Evolutionary conservation across 257 asterid genomes (phyloP), one percentile per base, ranked within the genome.

Genomic region (Ophiorrhiza pumila): DNA sequence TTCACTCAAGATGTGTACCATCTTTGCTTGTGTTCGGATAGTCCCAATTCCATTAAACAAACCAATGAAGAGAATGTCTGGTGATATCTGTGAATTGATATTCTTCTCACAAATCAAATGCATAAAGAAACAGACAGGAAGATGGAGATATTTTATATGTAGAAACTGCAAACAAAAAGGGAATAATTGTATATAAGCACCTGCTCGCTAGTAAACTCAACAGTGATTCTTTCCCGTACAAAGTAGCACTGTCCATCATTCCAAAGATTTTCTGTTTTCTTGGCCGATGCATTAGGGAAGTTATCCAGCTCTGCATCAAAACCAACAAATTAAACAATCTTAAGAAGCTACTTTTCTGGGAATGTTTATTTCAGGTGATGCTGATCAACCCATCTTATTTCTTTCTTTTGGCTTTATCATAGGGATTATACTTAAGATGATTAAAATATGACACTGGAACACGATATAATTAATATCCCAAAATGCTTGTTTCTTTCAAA

Each of bases 31-130:
- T 43, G 97, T 93, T 77, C 98, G 80, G 50, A 81, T 68, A 35
- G 97, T 80, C 49, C 98, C 98, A 10, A 89, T 84, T 79, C 98
- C 95, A 43, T 93, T 89, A 76, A 89, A 93, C 45, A 93, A 72
- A 77, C 98, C 98, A 72, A 93, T 71, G 84, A 85, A 89, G 96
- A 92, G 87, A 52, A 78, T 71, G 76, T 95, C 96, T 55, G 93
- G 85, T 79, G 86, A 78, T 74, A 93, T 86, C 98, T 93, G 91
- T 42, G 71, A 20, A 75, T 29, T 31, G 31, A 59, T 18, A 27
- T 55, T 23, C 60, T 71, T 39, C n/a, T n/a, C n/a, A n/a, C 5
- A 58, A 11, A 58, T 45, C 42, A 64, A 57, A 18, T 57, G 56
- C 46, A 58, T 27, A 59, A 12, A n/a, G 43, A 15, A 23, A 3